These are phyloP conservation scores for Aspergillus neoniger DNA, from an alignment of 2,329 filamentous ascomycete genomes.

Conservation along the genomic window DNA sequence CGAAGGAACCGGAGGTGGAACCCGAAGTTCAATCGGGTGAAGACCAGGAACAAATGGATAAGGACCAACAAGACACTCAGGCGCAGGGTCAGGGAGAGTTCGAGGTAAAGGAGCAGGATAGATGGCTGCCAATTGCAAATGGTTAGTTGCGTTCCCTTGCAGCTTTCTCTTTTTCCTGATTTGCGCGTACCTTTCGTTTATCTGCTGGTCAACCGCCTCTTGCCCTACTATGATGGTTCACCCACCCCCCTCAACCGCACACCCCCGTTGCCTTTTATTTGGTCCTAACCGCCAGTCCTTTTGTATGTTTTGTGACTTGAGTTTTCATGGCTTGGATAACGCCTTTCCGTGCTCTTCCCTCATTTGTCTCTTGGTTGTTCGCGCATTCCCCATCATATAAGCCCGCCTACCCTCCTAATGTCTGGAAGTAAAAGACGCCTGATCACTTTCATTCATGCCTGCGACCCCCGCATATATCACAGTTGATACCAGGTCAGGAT, in stretches of 20 bases:
- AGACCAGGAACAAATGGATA: slow-evolving; percentile 86
- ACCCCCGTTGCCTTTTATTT: slow-evolving; percentile 13
- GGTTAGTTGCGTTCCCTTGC: slow-evolving; percentile 69
- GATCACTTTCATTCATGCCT: neutral
- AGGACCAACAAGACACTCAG: slow-evolving; percentile 63
- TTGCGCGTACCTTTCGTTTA: slow-evolving; percentile 53
- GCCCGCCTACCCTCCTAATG: neutral
- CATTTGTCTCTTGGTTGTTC: slow-evolving; percentile 5
- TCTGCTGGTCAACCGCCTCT: slow-evolving; percentile 31
- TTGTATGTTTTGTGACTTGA: neutral
- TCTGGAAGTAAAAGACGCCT: neutral
- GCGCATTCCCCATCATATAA: neutral
- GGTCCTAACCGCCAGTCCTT: neutral
- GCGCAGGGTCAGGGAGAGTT: slow-evolving; percentile 81
- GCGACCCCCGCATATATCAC: neutral
- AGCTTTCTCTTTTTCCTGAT: slow-evolving; percentile 48
- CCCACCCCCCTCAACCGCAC: slow-evolving; percentile 34
- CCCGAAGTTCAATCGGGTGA: slow-evolving; percentile 91
- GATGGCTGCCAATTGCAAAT: slow-evolving; percentile 99
- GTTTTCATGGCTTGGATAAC: neutral
- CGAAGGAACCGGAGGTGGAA: slow-evolving; percentile 86
- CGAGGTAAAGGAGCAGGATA: slow-evolving; percentile 98
- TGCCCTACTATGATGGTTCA: slow-evolving; percentile 31
- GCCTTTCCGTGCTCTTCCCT: slow-evolving; percentile 4
- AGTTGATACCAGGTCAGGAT: neutral